Base-by-base conservation (phyloP, 2,329 filamentous ascomycete genomes). In the Hypoxylon sp. region DNA sequence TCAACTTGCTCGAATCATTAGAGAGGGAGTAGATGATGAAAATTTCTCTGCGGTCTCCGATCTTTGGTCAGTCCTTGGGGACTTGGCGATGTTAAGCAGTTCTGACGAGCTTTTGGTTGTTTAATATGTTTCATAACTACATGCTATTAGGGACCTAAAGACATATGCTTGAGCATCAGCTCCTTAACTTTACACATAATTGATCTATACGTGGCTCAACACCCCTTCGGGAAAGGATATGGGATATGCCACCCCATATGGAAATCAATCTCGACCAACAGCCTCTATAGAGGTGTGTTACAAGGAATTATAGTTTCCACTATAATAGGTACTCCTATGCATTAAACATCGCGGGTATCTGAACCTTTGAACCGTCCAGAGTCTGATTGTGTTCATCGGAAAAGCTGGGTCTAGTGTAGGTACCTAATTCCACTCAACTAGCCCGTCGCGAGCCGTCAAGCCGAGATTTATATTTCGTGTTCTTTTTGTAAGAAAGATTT, bases 261-360 rank as follows among this genome's bases (percentile, higher is more conserved):
- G 30, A 34, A 11, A 12, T 34, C 11, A 1, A 11, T 14, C 30
- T 8, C 12, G 0, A 12, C 30, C 30, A 34, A 12, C 3, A 34
- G 30, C 9, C 3, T 34, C 30, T 14, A 2, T 12, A 14, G 3
- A 27, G 3, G 25, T 3, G n/a, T 9, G 29, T 34, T 50, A 53
- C 43, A 34, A 55, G 41, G 23, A 5, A 12, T 32, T 45, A 27
- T 32, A 46, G 27, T 46, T 45, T n/a, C 9, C 19, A 12, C 12
- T 23, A 53, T 37, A 61, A 46, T 63, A 59, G 63, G 59, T 66
- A 47, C 16, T 55, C 32, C 14, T 37, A 27, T 52, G 43, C 48
- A 48, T 63, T 55, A 53, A 62, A 21, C 53, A 32, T 30, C 11
- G 16, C 63, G 58, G 58, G 58, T 65, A 59, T 41, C 63, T 65